Evolutionary conservation across 2,329 filamentous ascomycete genomes (phyloP).

Genomic region (Nemania serpens): DNA sequence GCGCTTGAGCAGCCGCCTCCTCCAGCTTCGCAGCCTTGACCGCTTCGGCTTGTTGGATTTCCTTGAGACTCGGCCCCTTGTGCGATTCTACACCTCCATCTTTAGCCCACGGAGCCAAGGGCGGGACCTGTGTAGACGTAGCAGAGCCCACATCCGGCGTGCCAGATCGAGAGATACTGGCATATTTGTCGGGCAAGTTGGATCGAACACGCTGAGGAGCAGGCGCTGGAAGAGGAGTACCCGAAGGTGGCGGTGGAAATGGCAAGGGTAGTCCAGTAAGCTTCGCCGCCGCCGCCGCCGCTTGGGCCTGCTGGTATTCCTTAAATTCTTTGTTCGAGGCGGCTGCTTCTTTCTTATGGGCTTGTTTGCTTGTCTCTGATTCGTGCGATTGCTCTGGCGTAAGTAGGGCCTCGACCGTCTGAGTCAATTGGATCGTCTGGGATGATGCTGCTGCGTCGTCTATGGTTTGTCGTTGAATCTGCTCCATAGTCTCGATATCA

Average conservation of each 20-base stretch:
- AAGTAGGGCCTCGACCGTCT: constrained; percentile 16
- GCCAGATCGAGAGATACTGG: constrained; percentile 70
- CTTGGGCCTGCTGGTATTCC: constrained; percentile 67
- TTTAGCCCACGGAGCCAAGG: constrained; percentile 93
- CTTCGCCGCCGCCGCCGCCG: constrained; percentile 54
- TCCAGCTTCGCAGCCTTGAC: constrained; percentile 90
- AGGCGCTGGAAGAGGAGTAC: constrained; percentile 84
- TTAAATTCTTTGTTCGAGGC: constrained; percentile 61
- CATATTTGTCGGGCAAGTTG: constrained; percentile 76
- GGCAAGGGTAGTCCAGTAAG: constrained; percentile 77
- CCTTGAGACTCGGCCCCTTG: constrained; percentile 89
- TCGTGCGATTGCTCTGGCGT: constrained; percentile 23
- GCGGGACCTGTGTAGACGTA: constrained; percentile 59
- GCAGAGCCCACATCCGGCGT: constrained; percentile 65
- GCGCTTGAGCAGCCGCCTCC: constrained; percentile 75
- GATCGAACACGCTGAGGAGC: constrained; percentile 84
- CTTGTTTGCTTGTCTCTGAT: constrained; percentile 22
- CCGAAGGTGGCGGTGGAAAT: constrained; percentile 71
- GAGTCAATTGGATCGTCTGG: constrained; percentile 23
- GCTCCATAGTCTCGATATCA: constrained; percentile 57
- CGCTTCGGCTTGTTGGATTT: constrained; percentile 95
- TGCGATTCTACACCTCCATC: constrained; percentile 71
- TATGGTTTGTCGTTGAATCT: constrained; percentile 22
- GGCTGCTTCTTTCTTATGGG: constrained; percentile 31
- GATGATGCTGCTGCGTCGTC: constrained; percentile 22